phyloP scores from a whole-genome alignment of 2,329 filamentous ascomycete genomes.

The Xylaria sp. region DNA sequence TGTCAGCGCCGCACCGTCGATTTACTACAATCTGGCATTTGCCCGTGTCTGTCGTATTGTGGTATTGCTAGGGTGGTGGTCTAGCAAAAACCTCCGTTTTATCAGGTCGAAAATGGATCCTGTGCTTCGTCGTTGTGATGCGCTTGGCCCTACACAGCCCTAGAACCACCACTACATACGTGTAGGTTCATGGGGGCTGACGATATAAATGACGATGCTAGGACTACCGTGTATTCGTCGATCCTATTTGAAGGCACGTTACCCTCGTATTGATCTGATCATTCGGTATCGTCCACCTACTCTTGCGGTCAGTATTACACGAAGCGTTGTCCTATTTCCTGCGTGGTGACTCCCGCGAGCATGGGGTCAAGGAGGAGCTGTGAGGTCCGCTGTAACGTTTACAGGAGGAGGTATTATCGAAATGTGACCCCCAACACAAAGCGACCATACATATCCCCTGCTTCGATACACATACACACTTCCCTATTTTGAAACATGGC shows the following conservation, averaged over 20 bases:
- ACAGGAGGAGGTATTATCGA: neutral
- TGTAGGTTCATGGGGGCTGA: neutral
- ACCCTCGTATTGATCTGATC: slow-evolving; percentile 4
- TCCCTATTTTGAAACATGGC: neutral
- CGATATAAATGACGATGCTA: slow-evolving; percentile 2
- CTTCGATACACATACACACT: neutral
- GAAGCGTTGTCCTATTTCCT: neutral
- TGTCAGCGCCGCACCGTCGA: slow-evolving; percentile 14
- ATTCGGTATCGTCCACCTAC: neutral
- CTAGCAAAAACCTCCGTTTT: too few species aligned
- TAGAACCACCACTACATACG: neutral
- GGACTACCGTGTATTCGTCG: neutral
- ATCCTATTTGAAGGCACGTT: neutral
- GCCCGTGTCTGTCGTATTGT: neutral
- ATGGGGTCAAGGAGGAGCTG: neutral
- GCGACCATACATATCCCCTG: neutral
- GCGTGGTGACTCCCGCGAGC: neutral
- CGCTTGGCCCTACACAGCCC: neutral
- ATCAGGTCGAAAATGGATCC: neutral
- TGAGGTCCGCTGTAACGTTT: neutral
- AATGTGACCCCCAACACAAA: neutral
- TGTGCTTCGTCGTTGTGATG: neutral
- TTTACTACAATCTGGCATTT: neutral
- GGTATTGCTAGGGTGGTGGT: neutral
- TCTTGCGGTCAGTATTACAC: neutral